Evolutionary conservation across 192 early-diverging fungal species (phyloP).

Genomic region (Linnemannia hyalina): DNA sequence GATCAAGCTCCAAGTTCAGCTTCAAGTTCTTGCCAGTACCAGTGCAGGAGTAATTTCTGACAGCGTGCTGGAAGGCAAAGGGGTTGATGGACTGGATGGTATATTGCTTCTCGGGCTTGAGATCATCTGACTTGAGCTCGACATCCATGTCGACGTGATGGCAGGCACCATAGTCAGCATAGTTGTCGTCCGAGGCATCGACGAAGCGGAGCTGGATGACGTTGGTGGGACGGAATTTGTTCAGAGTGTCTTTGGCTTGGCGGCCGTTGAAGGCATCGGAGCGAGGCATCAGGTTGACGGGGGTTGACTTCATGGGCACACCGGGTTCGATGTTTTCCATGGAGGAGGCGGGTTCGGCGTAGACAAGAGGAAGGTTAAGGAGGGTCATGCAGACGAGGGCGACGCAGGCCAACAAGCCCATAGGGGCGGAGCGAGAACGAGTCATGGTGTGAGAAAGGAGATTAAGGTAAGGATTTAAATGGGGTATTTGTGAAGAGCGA

Average conservation of each 20-base stretch:
- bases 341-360: neutral
- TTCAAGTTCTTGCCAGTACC: conserved; percentile 11
- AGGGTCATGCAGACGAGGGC: conserved; percentile 19
- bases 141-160: conserved; percentile 46
- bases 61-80: conserved; percentile 40
- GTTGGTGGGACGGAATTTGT: conserved; percentile 30
- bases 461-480: neutral
- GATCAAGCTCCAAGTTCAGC: conserved; percentile 26
- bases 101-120: neutral
- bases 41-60: conserved; percentile 26
- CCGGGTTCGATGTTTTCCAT: conserved; percentile 4
- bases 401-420: conserved; percentile 13
- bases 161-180: conserved; percentile 13
- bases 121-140: conserved; percentile 30
- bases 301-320: conserved; percentile 35
- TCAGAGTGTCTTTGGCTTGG: conserved; percentile 1
- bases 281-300: conserved; percentile 25
- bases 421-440: conserved; percentile 1
- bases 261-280: conserved; percentile 2
- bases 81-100: conserved; percentile 43
- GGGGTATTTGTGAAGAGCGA: too few species aligned
- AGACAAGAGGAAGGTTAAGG: neutral
- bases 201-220: conserved; percentile 34
- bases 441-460: neutral
- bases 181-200: conserved; percentile 10